Conservation (phyloP, 2,329 filamentous ascomycete species). For the Camptophora hylomeconis region DNA sequence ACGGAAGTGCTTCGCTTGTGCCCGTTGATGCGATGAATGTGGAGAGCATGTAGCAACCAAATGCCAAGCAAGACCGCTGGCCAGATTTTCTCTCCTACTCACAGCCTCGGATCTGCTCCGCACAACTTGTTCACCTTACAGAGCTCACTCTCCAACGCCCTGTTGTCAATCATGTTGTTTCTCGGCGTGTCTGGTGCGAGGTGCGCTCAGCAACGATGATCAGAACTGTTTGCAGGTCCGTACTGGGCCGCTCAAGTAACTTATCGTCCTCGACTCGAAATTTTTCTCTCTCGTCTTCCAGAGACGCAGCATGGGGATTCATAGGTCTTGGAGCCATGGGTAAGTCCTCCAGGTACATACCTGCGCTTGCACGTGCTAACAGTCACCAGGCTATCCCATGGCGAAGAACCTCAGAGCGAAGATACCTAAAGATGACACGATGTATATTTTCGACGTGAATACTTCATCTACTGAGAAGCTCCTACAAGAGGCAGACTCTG, state of each 20-base stretch:
- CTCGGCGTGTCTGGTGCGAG: constrained; percentile 8
- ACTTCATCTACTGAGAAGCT: constrained; percentile 43
- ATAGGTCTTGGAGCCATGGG: constrained; percentile 50
- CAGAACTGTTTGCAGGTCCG: constrained; percentile 5
- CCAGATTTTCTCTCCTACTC: constrained; percentile 95
- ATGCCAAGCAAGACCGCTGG: too few relatives aligned
- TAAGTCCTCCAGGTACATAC: constrained; percentile 22
- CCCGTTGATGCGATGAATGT: too few relatives aligned
- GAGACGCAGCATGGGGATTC: constrained; percentile 43
- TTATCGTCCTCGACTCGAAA: constrained; percentile 6
- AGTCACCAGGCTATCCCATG: constrained; percentile 52
- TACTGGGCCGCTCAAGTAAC: constrained; percentile 6
- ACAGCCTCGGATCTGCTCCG: constrained; percentile 83
- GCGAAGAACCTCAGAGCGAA: constrained; percentile 57
- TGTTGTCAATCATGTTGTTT: too few relatives aligned
- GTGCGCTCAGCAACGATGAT: constrained; percentile 16
- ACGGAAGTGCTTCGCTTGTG: too few relatives aligned
- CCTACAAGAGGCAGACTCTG: constrained; percentile 36
- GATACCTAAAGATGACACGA: constrained; percentile 46
- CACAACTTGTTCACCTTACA: too few relatives aligned
- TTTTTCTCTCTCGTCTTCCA: constrained; percentile 35
- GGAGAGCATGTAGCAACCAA: too few relatives aligned
- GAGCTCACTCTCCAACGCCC: too few relatives aligned
- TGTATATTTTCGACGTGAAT: constrained; percentile 56
- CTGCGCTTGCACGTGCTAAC: constrained; percentile 5